A percentile compares a stretch with the other conserved stretches of the same genome.
Evolutionary conservation across 1,284 basidiomycete species (phyloP).

Genomic region (Moniliophthora roreri): DNA sequence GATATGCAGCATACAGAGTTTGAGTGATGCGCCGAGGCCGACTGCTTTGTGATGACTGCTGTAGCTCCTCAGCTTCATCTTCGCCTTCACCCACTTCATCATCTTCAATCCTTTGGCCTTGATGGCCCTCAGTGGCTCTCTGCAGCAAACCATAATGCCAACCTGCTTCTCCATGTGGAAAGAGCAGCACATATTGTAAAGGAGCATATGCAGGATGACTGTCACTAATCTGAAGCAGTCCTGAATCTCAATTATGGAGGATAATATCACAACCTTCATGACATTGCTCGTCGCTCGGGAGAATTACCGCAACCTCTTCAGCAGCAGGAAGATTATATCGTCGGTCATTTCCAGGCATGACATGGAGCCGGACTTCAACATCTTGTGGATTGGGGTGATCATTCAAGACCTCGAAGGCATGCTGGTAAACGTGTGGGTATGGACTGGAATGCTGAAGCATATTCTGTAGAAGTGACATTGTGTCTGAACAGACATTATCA

Average conservation of each 20-base stretch:
- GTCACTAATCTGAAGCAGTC: constrained; percentile 29
- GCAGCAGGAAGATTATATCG: constrained; percentile 36
- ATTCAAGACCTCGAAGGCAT: constrained; percentile 30
- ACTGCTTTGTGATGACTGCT: too few relatives aligned
- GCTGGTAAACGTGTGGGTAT: neutral
- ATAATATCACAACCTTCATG: constrained; percentile 31
- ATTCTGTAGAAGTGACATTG: neutral
- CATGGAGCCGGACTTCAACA: constrained; percentile 20
- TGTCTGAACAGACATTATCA: neutral
- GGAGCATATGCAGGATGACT: constrained; percentile 36
- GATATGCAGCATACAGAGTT: constrained; percentile 29
- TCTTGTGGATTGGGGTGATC: constrained; percentile 16
- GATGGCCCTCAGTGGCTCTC: constrained; percentile 1
- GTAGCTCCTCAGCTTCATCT: too few relatives aligned
- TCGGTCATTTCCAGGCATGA: constrained; percentile 23
- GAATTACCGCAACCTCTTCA: constrained; percentile 37
- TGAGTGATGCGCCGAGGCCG: constrained; percentile 26
- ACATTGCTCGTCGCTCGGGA: constrained; percentile 25
- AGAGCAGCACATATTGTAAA: constrained; percentile 35
- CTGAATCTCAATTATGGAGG: constrained; percentile 16
- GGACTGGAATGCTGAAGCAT: neutral
- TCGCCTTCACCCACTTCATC: too few relatives aligned
- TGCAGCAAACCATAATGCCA: constrained; percentile 30
- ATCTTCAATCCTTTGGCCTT: too few relatives aligned
- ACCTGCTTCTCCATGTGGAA: constrained; percentile 33